These are phyloP conservation scores for Didymella sp. DNA, from an alignment of 2,329 filamentous ascomycete genomes.

Conservation along the genomic window DNA sequence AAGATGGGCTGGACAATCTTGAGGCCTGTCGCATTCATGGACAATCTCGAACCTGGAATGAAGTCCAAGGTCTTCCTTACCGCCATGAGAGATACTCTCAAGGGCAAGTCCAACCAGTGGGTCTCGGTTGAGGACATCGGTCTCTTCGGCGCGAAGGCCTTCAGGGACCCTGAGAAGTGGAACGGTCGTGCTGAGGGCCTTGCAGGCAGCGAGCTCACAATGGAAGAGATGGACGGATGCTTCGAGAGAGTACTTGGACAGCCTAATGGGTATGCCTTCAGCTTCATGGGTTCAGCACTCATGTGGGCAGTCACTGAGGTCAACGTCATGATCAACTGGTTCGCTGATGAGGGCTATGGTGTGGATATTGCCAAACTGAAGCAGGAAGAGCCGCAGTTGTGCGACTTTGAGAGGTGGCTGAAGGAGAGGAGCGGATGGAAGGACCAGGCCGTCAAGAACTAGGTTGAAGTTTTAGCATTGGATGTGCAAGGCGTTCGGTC, in stretches of 20 bases:
- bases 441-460: slow-evolving; percentile 24
- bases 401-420: slow-evolving; percentile 59
- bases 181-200: slow-evolving; percentile 56
- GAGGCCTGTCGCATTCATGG: slow-evolving; percentile 68
- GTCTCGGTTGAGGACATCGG: slow-evolving; percentile 59
- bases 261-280: slow-evolving; percentile 53
- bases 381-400: slow-evolving; percentile 55
- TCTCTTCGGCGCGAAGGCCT: slow-evolving; percentile 58
- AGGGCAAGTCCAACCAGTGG: slow-evolving; percentile 53
- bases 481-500: not conserved
- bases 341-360: slow-evolving; percentile 56
- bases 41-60: slow-evolving; percentile 61
- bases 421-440: slow-evolving; percentile 56
- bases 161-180: slow-evolving; percentile 55
- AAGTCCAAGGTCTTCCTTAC: slow-evolving; percentile 58
- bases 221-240: slow-evolving; percentile 53
- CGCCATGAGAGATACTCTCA: slow-evolving; percentile 51
- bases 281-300: slow-evolving; percentile 51
- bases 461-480: not conserved
- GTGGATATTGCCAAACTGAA: slow-evolving; percentile 55
- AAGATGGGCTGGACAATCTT: slow-evolving; percentile 68
- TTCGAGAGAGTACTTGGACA: slow-evolving; percentile 58
- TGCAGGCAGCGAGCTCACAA: slow-evolving; percentile 61
- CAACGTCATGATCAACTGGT: slow-evolving; percentile 61
- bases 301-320: slow-evolving; percentile 55